Evolutionary conservation across 345 rosid genomes (phyloP), one percentile per base, ranked within the genome.

Genomic region (Rhizophora mangle): DNA sequence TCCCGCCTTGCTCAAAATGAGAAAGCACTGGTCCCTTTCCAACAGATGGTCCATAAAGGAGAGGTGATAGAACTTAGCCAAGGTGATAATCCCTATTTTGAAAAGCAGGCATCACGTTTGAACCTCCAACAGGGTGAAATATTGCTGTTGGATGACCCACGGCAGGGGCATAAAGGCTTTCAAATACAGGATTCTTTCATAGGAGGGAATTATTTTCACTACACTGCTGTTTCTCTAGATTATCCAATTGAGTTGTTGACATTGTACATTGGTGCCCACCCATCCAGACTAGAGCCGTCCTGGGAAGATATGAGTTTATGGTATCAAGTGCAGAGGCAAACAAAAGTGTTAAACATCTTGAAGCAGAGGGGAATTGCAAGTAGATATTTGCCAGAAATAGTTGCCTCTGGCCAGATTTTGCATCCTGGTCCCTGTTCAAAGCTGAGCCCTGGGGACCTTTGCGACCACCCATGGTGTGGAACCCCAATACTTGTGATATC

Each of bases 301-400:
- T 87, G 88, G 88, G 88, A 87, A 77, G 86, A 85, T 60, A 87
- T 84, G 89, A 85, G 88, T 53, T 72, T 87, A 67, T 82, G 89
- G 89, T 87, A 87, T 77, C 85, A 79, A 78, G 86, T 85, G 32
- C 92, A 87, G 82, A 83, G 88, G 78, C 89, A 87, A 73, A 85
- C 84, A 55, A 85, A 87, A 76, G 86, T 85, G 16, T 72, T 87
- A 53, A 87, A 83, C 81, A 81, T 76, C 69, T 76, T 87, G 70
- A 85, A 81, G 74, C 82, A 81, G 72, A 78, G 72, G 52, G 85
- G 83, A 64, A 67, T 79, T 56, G 65, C 78, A 27, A 82, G 84
- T 71, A 83, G 74, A 75, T 69, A 81, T 74, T 69, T 87, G 63
- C 92, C 88, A 3, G 82, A 80, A 80, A 72, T 82, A 19, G 74